phyloP scores from a whole-genome alignment of 371 early-diverging fungal genomes.

The Modicella reniformis region DNA sequence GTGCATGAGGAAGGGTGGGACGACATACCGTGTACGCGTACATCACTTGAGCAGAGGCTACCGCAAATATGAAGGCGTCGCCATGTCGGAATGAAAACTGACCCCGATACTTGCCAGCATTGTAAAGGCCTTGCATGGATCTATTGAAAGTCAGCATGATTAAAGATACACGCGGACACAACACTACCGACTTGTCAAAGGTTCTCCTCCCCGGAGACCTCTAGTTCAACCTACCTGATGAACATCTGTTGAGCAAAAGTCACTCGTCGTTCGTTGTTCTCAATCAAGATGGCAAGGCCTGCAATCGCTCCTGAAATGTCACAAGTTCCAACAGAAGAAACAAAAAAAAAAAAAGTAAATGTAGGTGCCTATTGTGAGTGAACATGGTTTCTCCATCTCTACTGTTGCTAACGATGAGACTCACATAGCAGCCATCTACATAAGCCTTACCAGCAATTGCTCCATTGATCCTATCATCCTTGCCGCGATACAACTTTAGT shows the following conservation, averaged over 20 bases:
- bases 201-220: neutral
- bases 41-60: constrained; percentile 68
- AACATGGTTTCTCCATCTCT: neutral
- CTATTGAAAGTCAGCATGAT: too few species aligned
- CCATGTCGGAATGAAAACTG: constrained; percentile 73
- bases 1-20: neutral
- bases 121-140: constrained; percentile 68
- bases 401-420: neutral
- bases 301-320: constrained; percentile 58
- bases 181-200: too few species aligned
- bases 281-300: constrained; percentile 66
- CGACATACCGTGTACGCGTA: constrained; percentile 72
- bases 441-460: constrained; percentile 61
- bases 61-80: constrained; percentile 69
- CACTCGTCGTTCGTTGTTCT: constrained; percentile 67
- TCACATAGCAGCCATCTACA: neutral
- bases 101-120: constrained; percentile 69
- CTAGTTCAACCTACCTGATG: constrained; percentile 25
- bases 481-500: constrained; percentile 64
- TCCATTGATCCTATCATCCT: constrained; percentile 71
- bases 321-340: too few species aligned
- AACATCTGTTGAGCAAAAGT: constrained; percentile 70
- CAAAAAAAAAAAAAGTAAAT: too few species aligned
- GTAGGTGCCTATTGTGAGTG: neutral
- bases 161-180: too few species aligned